Evolutionary conservation across 2,329 filamentous ascomycete species (phyloP), one percentile per base, ranked within the genome.

Genomic region (Macrophomina pseudophaseolina): DNA sequence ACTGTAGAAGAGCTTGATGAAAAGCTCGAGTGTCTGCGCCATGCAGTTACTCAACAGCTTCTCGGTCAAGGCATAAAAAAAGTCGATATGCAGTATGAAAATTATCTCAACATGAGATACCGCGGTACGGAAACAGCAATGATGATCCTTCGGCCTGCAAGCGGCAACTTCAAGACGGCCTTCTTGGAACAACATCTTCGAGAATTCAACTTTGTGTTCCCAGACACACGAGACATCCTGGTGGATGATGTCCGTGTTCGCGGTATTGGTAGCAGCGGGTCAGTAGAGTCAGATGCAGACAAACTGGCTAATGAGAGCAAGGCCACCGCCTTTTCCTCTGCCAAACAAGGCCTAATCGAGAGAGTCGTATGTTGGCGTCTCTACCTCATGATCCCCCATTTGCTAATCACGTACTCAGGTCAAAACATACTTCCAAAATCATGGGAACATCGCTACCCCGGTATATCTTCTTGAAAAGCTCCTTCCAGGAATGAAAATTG

Each of bases 231-330:
- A 16, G 72, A 78, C 4, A 79, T 83, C 14, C 33, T 65, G 12
- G 52, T 65, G 4, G 63, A 65, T 16, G 63, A 65, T 46, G 63
- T 65, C 33, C 63, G 63, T 30, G 63, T 65, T 28, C 63, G 63
- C 12, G 49, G 63, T 16, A 56, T 65, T 32, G 63, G 49, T 6
- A 65, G 52, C 16, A 65, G 86, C 91, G 65, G 90, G 90, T 59
- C 82, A 90, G 33, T 64, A 12, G 12, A 42, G 33, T 64, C 60
- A 28, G 60, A 64, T 44, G 91, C 93, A 68, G 90, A 92, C 80
- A 94, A 91, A 0, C 91, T 96, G 4, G 93, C 97, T 70, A 85
- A 92, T 74, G 93, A 97, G 74, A 82, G 97, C 16, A 90, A 89
- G 72, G 85, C 88, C 7, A 84, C 94, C 66, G 68, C 83, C 86